phyloP scores from a whole-genome alignment of 1,284 basidiomycete genomes.

The Rhodotorula sp. region DNA sequence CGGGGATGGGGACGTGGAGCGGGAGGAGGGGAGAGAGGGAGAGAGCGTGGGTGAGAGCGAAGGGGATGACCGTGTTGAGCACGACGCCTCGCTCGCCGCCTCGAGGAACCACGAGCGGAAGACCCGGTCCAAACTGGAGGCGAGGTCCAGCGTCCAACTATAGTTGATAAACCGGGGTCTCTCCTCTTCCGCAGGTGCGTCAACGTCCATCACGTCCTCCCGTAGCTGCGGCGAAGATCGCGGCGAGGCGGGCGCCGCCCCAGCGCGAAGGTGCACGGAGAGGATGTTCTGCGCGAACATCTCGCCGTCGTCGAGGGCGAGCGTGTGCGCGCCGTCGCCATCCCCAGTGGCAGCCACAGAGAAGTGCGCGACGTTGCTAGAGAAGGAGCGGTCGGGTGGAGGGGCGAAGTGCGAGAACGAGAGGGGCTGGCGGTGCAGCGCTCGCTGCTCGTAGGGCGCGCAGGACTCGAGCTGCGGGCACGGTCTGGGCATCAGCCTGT shows the following conservation, averaged over 20 bases:
- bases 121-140: conserved; percentile 24
- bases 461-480: conserved; percentile 19
- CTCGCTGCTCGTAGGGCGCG: conserved; percentile 12
- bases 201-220: neutral
- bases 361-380: conserved; percentile 16
- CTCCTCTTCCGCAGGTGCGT: neutral
- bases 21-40: neutral
- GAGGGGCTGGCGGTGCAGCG: conserved; percentile 1
- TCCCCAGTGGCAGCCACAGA: neutral
- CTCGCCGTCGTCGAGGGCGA: conserved; percentile 32
- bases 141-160: conserved; percentile 12
- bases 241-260: neutral
- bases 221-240: neutral
- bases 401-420: conserved; percentile 20
- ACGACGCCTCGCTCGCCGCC: neutral
- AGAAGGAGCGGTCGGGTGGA: neutral
- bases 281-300: conserved; percentile 27
- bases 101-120: conserved; percentile 17
- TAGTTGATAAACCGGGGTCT: neutral
- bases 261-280: neutral
- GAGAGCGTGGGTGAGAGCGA: neutral
- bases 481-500: neutral
- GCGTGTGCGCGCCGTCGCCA: neutral
- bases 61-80: neutral
- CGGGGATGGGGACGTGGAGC: neutral